phyloP scores from a whole-genome alignment of 1,284 basidiomycete genomes.

The Anthracocystis setariae region DNA sequence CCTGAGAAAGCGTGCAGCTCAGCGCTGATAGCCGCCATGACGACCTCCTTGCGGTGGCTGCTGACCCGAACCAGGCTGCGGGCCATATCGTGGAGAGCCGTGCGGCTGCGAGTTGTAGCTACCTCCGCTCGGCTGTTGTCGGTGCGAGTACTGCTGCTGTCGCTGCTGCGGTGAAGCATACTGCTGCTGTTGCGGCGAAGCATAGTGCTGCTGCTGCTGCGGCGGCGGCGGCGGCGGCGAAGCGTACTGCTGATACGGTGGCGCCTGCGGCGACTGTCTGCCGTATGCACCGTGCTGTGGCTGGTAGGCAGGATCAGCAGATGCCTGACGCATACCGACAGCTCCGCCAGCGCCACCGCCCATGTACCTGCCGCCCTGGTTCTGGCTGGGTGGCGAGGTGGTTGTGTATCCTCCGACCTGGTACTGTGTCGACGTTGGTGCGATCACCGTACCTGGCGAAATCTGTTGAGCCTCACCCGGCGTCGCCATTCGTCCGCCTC shows the following conservation, averaged over 20 bases:
- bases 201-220: constrained; percentile 8
- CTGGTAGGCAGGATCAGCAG: constrained; percentile 39
- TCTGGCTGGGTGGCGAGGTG: constrained; percentile 21
- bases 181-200: constrained; percentile 16
- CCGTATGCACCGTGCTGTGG: constrained; percentile 15
- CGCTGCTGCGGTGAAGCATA: constrained; percentile 7
- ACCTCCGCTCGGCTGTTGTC: constrained; percentile 29
- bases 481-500: constrained; percentile 8
- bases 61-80: constrained; percentile 24
- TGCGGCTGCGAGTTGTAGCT: constrained; percentile 19
- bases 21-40: constrained; percentile 26
- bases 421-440: constrained; percentile 17
- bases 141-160: constrained; percentile 20
- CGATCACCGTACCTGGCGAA: constrained; percentile 39
- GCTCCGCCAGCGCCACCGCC: constrained; percentile 19
- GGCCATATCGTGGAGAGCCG: constrained; percentile 20
- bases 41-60: constrained; percentile 11
- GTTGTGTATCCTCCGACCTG: constrained; percentile 22
- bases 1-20: background rate
- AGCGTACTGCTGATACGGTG: constrained; percentile 12
- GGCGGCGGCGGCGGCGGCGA: constrained; percentile 14
- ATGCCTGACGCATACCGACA: constrained; percentile 24
- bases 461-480: constrained; percentile 32
- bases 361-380: constrained; percentile 28
- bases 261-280: constrained; percentile 10